Conservation (phyloP, 2,329 filamentous ascomycete genomes). For the Orbilia oligospora region DNA sequence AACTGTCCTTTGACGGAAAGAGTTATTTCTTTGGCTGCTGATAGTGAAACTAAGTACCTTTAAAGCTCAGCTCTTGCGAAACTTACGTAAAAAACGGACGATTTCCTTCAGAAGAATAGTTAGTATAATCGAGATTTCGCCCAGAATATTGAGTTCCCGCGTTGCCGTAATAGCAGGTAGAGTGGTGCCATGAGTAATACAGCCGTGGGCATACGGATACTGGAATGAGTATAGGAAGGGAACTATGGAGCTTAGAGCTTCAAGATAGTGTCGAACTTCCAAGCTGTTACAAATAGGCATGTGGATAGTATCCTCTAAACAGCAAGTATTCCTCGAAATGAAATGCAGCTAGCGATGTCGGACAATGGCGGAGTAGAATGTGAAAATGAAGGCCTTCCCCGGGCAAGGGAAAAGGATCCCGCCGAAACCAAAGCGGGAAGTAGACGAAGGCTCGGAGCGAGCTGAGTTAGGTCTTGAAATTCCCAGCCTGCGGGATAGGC, state of each 20-base stretch:
- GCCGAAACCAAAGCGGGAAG: slow-evolving; percentile 36
- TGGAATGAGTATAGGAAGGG: slow-evolving; percentile 30
- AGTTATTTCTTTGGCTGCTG: background rate
- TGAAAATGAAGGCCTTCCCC: slow-evolving; percentile 30
- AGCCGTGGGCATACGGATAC: slow-evolving; percentile 44
- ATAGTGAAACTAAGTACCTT: slow-evolving; percentile 2
- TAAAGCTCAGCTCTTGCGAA: slow-evolving; percentile 5
- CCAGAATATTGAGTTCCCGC: slow-evolving; percentile 11
- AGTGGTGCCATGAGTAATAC: slow-evolving; percentile 9
- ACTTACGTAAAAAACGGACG: slow-evolving; percentile 55
- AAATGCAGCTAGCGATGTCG: slow-evolving; percentile 48
- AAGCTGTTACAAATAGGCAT: slow-evolving; percentile 30
- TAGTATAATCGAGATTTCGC: background rate
- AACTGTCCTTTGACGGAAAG: slow-evolving; percentile 1
- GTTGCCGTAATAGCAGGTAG: slow-evolving; percentile 10
- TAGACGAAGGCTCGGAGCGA: slow-evolving; percentile 12
- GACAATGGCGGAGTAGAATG: slow-evolving; percentile 18
- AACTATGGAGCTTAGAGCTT: slow-evolving; percentile 19
- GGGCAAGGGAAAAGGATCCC: background rate
- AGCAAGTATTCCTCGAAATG: slow-evolving; percentile 11
- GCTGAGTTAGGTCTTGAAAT: slow-evolving; percentile 30
- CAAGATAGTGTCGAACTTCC: slow-evolving; percentile 18
- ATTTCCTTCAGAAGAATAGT: slow-evolving; percentile 3
- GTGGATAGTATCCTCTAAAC: slow-evolving; percentile 12
- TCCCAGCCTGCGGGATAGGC: slow-evolving; percentile 33